Conservation (phyloP, 1,284 basidiomycete genomes). For the Pseudozyma flocculosa region DNA sequence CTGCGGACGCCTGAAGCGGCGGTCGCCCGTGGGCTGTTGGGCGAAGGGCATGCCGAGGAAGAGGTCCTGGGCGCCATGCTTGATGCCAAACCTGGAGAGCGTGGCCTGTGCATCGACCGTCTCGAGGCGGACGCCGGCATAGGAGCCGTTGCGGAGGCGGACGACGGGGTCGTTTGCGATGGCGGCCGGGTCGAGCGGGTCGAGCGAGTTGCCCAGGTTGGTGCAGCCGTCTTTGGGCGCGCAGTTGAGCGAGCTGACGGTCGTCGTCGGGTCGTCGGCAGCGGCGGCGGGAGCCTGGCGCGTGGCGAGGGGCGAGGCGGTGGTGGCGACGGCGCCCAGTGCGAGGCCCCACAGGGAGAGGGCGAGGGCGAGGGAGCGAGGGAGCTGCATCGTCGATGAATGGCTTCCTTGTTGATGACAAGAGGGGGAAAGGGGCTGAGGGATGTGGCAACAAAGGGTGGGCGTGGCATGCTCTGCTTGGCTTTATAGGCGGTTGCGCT, state of each 20-base stretch:
- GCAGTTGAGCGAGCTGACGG: slow-evolving; percentile 21
- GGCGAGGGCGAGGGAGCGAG: no score
- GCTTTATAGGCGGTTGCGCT: no score
- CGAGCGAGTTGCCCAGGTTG: slow-evolving; percentile 25
- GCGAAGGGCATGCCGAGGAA: slow-evolving; percentile 35
- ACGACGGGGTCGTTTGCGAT: slow-evolving; percentile 19
- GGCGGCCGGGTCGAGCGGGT: slow-evolving; percentile 2
- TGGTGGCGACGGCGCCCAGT: no score
- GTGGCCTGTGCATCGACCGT: slow-evolving; percentile 12
- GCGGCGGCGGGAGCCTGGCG: no score
- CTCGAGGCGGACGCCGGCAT: slow-evolving; percentile 16
- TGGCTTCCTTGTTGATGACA: no score
- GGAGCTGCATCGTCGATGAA: no score
- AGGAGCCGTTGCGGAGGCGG: slow-evolving; percentile 14
- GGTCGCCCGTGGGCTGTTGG: slow-evolving; percentile 10
- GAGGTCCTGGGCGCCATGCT: slow-evolving; percentile 6
- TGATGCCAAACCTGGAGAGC: slow-evolving; percentile 17
- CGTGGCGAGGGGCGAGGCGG: no score
- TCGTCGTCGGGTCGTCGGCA: neutral
- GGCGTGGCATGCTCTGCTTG: no score
- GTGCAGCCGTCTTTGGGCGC: slow-evolving; percentile 23
- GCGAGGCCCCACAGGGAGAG: no score
- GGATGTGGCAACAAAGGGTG: no score
- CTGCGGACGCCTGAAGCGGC: slow-evolving; percentile 9
- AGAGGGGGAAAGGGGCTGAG: no score